A percentile compares a stretch with the other conserved stretches of the same genome.
phyloP scores from a whole-genome alignment of 73 alveolate genomes.

The Tetrahymena borealis region DNA sequence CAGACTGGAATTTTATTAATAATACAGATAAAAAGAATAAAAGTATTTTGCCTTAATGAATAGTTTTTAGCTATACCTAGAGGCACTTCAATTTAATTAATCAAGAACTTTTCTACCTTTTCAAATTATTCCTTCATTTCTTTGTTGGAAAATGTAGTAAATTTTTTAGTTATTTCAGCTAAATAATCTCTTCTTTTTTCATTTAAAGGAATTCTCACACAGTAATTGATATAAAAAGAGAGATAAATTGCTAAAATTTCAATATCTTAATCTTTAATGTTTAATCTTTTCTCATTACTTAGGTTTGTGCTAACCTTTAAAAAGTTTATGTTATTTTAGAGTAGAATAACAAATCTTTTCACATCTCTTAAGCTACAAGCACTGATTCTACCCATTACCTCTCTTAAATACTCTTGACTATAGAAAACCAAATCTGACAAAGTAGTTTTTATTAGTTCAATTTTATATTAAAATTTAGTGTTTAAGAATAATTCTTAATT shows the following conservation, averaged over 20 bases:
- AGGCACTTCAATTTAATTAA: constrained; percentile 39
- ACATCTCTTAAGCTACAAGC: constrained; percentile 65
- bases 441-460: not conserved
- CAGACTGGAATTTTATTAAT: constrained; percentile 59
- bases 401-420: constrained; percentile 47
- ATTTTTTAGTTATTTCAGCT: not conserved
- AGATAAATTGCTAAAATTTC: not conserved
- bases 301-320: not conserved
- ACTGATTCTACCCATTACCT: constrained; percentile 43
- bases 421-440: constrained; percentile 8
- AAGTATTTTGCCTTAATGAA: constrained; percentile 52
- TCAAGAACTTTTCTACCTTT: constrained; percentile 33
- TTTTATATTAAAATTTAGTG: not conserved
- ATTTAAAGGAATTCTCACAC: not conserved
- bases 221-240: constrained; percentile 15
- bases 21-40: constrained; percentile 54
- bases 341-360: constrained; percentile 51
- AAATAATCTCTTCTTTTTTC: constrained; percentile 14
- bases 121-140: constrained; percentile 22
- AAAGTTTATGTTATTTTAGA: constrained; percentile 38
- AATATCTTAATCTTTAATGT: constrained; percentile 7
- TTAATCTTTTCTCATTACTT: constrained; percentile 14
- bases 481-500: not conserved
- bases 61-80: constrained; percentile 56
- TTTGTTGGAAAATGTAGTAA: not conserved